Percentiles rank a stretch among this genome's conserved stretches.
Conservation (phyloP, 345 rosid species). For the Cardamine chenopodiifolia region DNA sequence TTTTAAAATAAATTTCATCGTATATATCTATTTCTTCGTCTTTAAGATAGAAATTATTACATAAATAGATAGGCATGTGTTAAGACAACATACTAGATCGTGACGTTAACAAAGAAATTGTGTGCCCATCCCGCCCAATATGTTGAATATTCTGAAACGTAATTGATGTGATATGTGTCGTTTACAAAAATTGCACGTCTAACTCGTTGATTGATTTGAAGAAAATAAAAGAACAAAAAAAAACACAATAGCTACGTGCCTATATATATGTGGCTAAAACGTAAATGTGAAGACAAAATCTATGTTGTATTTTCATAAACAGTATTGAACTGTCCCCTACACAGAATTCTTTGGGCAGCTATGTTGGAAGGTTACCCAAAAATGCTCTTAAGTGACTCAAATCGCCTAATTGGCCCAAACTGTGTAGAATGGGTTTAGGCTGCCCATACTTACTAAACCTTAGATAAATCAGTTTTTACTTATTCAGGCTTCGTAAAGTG, state of each 20-base stretch:
- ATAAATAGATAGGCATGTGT: not conserved
- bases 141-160: conserved; percentile 24
- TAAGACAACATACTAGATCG: not conserved
- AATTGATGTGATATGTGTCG: not conserved
- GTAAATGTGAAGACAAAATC: no score
- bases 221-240: no score
- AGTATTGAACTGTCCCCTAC: no score
- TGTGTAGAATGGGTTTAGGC: not conserved
- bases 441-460: not conserved
- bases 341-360: no score
- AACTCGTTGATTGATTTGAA: no score
- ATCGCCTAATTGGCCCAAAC: not conserved
- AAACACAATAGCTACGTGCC: no score
- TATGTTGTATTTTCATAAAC: no score
- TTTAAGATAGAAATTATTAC: not conserved
- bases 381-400: not conserved
- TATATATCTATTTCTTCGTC: not conserved
- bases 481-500: not conserved
- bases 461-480: not conserved
- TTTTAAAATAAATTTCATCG: not conserved
- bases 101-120: conserved; percentile 2
- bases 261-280: no score
- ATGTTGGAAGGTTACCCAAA: not conserved
- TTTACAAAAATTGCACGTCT: not conserved
- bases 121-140: not conserved